A percentile compares a stretch with the other conserved stretches of the same genome.
These are phyloP conservation scores for Shiraia sp. DNA, from an alignment of 2,329 filamentous ascomycete genomes.

Conservation along the genomic window DNA sequence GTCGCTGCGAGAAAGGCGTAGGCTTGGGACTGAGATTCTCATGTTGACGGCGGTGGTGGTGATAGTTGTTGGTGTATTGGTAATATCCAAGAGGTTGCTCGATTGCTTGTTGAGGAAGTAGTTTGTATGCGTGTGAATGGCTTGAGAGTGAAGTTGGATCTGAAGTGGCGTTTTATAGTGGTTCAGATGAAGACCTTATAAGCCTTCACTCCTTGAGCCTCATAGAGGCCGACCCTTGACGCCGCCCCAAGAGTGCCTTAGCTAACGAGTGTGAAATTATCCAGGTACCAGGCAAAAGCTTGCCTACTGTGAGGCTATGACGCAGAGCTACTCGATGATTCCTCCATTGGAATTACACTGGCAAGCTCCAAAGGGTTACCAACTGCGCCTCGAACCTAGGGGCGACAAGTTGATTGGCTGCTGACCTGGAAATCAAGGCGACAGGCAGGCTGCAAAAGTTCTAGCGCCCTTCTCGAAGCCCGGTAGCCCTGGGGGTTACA, in stretches of 20 bases:
- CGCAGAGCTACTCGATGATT: slow-evolving; percentile 23
- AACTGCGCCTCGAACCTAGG: slow-evolving; percentile 31
- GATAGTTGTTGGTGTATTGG: slow-evolving; percentile 5
- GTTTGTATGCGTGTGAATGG: slow-evolving; percentile 8
- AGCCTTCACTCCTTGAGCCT: slow-evolving; percentile 8
- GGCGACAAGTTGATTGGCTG: slow-evolving; percentile 21
- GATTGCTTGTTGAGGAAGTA: slow-evolving; percentile 14
- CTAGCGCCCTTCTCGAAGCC: slow-evolving; percentile 31
- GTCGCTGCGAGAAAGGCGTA: slow-evolving; percentile 17
- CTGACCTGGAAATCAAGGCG: slow-evolving; percentile 28
- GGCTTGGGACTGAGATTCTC: slow-evolving; percentile 14
- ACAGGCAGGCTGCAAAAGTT: slow-evolving; percentile 31
- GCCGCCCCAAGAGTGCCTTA: slow-evolving; percentile 25
- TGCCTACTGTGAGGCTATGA: slow-evolving; percentile 40
- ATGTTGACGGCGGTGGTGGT: slow-evolving; percentile 18
- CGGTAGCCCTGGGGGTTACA: slow-evolving; percentile 13
- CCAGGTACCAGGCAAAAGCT: slow-evolving; percentile 29
- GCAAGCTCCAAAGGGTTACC: slow-evolving; percentile 14
- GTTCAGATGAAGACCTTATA: slow-evolving; percentile 16
- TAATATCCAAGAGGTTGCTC: slow-evolving; percentile 3
- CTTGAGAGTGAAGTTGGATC: slow-evolving; percentile 13
- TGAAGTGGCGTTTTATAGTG: slow-evolving; percentile 8
- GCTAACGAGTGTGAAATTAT: slow-evolving; percentile 16
- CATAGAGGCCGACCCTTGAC: slow-evolving; percentile 28
- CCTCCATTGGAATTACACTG: slow-evolving; percentile 18